Evolutionary conservation across 2,329 filamentous ascomycete genomes (phyloP).

Genomic region (Dactylellina leptospora): DNA sequence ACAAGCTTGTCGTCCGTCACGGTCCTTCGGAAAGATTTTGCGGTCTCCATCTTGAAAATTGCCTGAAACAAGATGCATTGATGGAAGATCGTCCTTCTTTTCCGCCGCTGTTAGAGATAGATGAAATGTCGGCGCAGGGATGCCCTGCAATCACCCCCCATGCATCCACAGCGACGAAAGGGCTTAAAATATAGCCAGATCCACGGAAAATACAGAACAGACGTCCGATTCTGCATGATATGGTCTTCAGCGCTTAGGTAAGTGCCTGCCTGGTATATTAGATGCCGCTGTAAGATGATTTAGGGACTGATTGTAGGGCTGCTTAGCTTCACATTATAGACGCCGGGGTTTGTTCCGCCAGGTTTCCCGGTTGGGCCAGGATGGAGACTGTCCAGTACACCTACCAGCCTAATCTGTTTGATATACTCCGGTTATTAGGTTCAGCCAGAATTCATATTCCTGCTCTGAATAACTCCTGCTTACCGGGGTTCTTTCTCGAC

Average conservation of each 20-base stretch:
- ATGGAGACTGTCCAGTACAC: no score
- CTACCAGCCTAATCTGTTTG: conserved; percentile 25
- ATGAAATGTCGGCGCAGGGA: conserved; percentile 47
- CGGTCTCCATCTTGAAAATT: conserved; percentile 53
- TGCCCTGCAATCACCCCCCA: conserved; percentile 32
- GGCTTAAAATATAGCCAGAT: conserved; percentile 31
- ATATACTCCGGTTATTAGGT: conserved; percentile 37
- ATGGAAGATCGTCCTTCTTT: conserved; percentile 53
- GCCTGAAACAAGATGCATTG: conserved; percentile 49
- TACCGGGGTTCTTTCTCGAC: background rate
- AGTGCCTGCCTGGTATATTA: background rate
- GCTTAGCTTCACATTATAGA: no score
- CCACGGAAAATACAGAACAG: conserved; percentile 30
- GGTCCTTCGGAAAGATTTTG: conserved; percentile 53
- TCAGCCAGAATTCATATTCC: conserved; percentile 42
- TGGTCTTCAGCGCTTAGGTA: background rate
- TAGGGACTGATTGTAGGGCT: no score
- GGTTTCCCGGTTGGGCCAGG: no score
- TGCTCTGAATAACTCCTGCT: no score
- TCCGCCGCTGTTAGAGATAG: conserved; percentile 51
- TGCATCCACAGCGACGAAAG: conserved; percentile 18
- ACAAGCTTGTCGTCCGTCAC: conserved; percentile 20
- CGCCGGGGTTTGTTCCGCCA: no score
- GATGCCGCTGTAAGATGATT: no score
- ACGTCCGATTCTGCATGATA: background rate